Conservation (phyloP, 2,329 filamentous ascomycete species). For the Pseudogymnoascus sp. region DNA sequence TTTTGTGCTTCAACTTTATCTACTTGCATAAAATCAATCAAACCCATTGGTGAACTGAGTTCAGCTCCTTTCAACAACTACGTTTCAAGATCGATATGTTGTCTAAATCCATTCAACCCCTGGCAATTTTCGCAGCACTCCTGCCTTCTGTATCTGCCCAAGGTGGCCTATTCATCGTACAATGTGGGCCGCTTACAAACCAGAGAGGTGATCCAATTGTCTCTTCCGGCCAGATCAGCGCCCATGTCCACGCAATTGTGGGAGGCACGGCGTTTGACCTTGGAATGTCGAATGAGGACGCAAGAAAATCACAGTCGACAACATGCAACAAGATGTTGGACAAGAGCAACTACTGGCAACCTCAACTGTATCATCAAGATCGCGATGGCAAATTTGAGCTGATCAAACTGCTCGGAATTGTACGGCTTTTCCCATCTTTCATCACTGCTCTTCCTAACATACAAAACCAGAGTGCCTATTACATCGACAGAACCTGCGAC, state of each 20-base stretch:
- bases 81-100: too few relatives aligned
- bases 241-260: neutral
- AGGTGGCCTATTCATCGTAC: constrained; percentile 9
- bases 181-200: constrained; percentile 9
- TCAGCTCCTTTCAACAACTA: too few relatives aligned
- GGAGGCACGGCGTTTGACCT: constrained; percentile 10
- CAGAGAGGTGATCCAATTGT: neutral
- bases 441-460: neutral
- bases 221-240: too few relatives aligned
- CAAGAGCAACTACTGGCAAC: constrained; percentile 20
- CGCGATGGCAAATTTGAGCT: constrained; percentile 15
- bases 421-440: constrained; percentile 11
- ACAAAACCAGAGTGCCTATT: constrained; percentile 17
- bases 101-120: too few relatives aligned
- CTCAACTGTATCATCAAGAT: constrained; percentile 16
- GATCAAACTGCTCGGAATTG: constrained; percentile 15
- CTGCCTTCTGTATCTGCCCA: too few relatives aligned
- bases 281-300: constrained; percentile 11
- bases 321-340: constrained; percentile 18
- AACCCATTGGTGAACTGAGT: too few relatives aligned
- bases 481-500: constrained; percentile 17
- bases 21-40: too few relatives aligned
- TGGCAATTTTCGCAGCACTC: too few relatives aligned
- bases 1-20: too few relatives aligned
- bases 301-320: constrained; percentile 15